Percentiles rank a stretch among this genome's conserved stretches.
phyloP scores from a whole-genome alignment of 768 basidiomycete genomes.

The Naganishia antarctica region DNA sequence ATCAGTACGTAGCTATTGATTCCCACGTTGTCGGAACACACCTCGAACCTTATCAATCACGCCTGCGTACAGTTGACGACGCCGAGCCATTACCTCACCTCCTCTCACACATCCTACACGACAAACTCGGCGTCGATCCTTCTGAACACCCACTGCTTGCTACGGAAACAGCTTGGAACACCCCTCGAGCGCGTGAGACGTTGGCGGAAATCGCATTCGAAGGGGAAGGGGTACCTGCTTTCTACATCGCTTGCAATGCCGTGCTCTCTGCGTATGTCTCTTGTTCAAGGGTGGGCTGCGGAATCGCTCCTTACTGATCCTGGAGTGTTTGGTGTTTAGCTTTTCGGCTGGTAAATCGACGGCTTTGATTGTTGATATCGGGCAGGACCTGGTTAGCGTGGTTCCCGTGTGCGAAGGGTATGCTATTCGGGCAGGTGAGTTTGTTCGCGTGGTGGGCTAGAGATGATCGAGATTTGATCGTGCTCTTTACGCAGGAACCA shows the following conservation, averaged over 20 bases:
- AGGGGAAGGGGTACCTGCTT: slow-evolving; percentile 86
- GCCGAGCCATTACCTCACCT: slow-evolving; percentile 44
- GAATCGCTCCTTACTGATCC: too few species aligned
- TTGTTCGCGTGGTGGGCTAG: too few species aligned
- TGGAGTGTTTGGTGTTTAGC: too few species aligned
- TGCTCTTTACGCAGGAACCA: slow-evolving; percentile 60
- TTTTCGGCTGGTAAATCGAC: slow-evolving; percentile 96
- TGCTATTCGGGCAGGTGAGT: slow-evolving; percentile 82
- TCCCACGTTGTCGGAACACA: not conserved
- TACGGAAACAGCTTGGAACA: slow-evolving; percentile 97
- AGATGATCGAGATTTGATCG: not conserved
- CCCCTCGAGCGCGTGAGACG: slow-evolving; percentile 79
- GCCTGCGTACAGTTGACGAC: slow-evolving; percentile 41
- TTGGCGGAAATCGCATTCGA: slow-evolving; percentile 93
- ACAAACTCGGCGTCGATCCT: slow-evolving; percentile 70
- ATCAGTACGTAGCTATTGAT: slow-evolving; percentile 58
- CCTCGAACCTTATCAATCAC: not conserved
- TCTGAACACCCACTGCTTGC: slow-evolving; percentile 85
- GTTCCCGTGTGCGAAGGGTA: slow-evolving; percentile 97
- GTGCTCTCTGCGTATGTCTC: slow-evolving; percentile 81
- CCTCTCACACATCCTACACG: slow-evolving; percentile 51
- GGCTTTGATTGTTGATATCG: slow-evolving; percentile 92
- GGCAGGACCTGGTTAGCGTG: slow-evolving; percentile 79
- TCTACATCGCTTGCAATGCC: slow-evolving; percentile 91
- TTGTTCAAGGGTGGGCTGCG: too few species aligned